Base-by-base conservation (phyloP, 2,329 filamentous ascomycete genomes). In the Coleophoma cylindrospora region DNA sequence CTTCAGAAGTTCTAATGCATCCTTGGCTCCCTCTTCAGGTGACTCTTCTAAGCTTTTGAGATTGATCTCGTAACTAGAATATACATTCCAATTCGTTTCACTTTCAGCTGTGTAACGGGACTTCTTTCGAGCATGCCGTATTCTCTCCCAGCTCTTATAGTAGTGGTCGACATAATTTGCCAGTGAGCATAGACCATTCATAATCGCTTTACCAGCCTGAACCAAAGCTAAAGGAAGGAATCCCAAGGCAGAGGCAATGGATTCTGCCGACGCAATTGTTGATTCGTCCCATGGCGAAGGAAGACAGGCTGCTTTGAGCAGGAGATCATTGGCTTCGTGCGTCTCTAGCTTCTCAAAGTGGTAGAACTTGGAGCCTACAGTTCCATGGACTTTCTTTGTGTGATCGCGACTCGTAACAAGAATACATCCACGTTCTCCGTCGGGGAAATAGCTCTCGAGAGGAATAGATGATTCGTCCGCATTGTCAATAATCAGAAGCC, bases 401-500 rank as follows among this genome's bases (percentile, higher is more conserved):
- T 60, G 65, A 43, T 69, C 66, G 27, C 67, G 56, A 15, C 65
- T 69, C 0, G 69, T 72, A 2, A 72, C 54, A 9, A 71, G 50
- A 17, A 70, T 62, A 49, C 55, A 5, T 65, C 70, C 53, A 47
- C 52, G 10, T 59, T 54, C 4, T 61, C 63, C 10, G 48, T 40
- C 3, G 61, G 66, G 44, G 66, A 62, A n/a, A 51, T 64, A 34
- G 44, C 56, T 34, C 49, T 56, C 49, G 55, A 52, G 64, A 55
- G 14, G 60, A 14, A 11, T 55, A 47, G 8, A 11, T 11, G 62
- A 57, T 50, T 68, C 59, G 49, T 73, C 67, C 1, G 65, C 68
- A 51, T 71, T 72, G 54, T 72, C 68, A 19, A 72, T 64, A 9
- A 72, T 55, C n/a, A 66, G 55, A 32, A 66, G 53, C 58, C 59